Evolutionary conservation across 805 yeast genomes (phyloP).

Genomic region (Candida ortonii): DNA sequence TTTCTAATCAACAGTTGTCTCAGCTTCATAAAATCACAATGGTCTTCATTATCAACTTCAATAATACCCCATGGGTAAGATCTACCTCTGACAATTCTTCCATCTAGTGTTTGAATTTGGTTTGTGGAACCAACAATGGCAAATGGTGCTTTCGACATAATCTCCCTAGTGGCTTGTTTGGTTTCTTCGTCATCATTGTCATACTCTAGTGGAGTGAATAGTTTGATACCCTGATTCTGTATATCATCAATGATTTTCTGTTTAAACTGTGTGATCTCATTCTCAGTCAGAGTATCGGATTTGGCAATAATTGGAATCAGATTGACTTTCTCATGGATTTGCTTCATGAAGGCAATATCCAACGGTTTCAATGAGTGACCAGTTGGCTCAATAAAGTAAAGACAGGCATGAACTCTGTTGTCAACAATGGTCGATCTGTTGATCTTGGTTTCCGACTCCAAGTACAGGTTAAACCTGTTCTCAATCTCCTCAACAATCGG

Average conservation of each 20-base stretch:
- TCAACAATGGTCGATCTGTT: constrained; percentile 71
- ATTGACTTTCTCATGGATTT: constrained; percentile 86
- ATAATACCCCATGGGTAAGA: constrained; percentile 96
- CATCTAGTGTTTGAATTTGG: constrained; percentile 67
- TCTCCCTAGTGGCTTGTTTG: constrained; percentile 56
- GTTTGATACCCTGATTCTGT: constrained; percentile 64
- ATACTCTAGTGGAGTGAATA: constrained; percentile 74
- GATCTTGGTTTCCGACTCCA: constrained; percentile 85
- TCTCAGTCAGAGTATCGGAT: constrained; percentile 88
- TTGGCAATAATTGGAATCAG: constrained; percentile 93
- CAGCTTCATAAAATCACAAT: constrained; percentile 85
- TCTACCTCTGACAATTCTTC: constrained; percentile 84
- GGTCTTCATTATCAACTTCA: constrained; percentile 92
- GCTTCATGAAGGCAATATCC: constrained; percentile 84
- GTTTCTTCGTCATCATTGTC: constrained; percentile 83
- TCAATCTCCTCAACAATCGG: constrained; percentile 91
- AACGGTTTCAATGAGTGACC: constrained; percentile 89
- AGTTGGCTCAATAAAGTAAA: constrained; percentile 95
- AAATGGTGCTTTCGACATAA: constrained; percentile 77
- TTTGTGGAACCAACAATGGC: constrained; percentile 91
- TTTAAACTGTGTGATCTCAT: constrained; percentile 77
- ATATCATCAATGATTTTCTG: constrained; percentile 75
- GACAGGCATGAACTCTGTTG: constrained; percentile 86
- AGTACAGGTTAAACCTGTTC: constrained; percentile 77
- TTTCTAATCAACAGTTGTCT: constrained; percentile 86